A percentile compares a stretch with the other conserved stretches of the same genome.
Conservation (phyloP, 1,284 basidiomycete species). For the Heterobasidion occidentale region DNA sequence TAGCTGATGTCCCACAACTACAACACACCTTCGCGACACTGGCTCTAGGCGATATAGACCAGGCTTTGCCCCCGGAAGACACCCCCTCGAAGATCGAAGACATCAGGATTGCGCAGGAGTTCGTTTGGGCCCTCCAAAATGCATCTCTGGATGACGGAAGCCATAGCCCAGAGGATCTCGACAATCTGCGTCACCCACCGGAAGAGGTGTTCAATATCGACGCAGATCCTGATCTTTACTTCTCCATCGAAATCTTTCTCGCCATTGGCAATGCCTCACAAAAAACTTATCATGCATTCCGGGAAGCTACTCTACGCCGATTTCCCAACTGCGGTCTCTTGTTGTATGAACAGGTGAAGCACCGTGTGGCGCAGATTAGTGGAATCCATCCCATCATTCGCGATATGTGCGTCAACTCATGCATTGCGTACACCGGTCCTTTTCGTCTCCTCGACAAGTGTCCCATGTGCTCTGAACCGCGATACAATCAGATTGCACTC, state of each 20-base stretch:
- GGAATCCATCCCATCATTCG: constrained; percentile 15
- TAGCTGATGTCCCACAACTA: too few species aligned
- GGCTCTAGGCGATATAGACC: too few species aligned
- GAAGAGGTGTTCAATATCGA: background rate
- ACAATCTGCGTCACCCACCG: background rate
- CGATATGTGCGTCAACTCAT: constrained; percentile 25
- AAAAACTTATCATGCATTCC: background rate
- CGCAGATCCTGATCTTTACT: background rate
- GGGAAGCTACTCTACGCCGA: background rate
- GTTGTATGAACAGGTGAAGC: constrained; percentile 17
- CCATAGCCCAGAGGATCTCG: background rate
- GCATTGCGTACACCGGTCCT: constrained; percentile 19
- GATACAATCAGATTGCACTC: constrained; percentile 11
- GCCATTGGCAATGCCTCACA: background rate
- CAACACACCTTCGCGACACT: too few species aligned
- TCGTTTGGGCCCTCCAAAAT: background rate
- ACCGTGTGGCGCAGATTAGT: constrained; percentile 12
- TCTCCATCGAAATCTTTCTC: background rate
- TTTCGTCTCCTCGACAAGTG: constrained; percentile 16
- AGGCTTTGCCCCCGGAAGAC: too few species aligned
- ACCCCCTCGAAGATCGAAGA: too few species aligned
- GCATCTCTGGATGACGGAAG: background rate
- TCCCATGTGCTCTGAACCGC: constrained; percentile 14
- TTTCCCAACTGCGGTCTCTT: constrained; percentile 2
- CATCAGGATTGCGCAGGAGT: background rate